Evolutionary conservation across 83 land plant species (phyloP), one percentile per base, ranked within the genome.

Genomic region (Picea abies): DNA sequence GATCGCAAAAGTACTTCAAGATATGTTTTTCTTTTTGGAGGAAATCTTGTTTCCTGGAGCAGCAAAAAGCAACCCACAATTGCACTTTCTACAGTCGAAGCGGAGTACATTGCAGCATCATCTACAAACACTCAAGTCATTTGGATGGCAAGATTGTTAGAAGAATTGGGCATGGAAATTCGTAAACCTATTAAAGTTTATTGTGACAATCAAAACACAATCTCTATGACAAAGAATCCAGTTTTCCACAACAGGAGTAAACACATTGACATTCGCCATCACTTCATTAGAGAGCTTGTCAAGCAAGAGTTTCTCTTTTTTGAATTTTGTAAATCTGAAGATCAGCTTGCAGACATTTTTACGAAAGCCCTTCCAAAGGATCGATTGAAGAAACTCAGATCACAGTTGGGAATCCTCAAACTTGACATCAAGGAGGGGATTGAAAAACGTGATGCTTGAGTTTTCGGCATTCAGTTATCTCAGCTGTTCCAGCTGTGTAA

Each of bases 11-110:
- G 25, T 12, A 78, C 63, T 17, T 78, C 79, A 20, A 12, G 61
- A n/a, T 78, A 60, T 78, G 23, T n/a, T 52, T 56, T 56, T 25
- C 47, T 22, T 20, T 56, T 78, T 49, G 25, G 61, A 6, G 10
- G 12, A 49, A 52, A 29, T 44, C 5, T 58, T 44, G 26, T 78
- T 9, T 78, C 79, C 11, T 78, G 26, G 62, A 78, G 14, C 20
- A 52, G 11, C 60, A 78, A 56, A 25, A 78, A 78, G 26, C 60
- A 78, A 78, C 23, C 26, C 6, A 78, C 25, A 49, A 56, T 78
- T 52, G 62, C 35, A 9, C 61, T n/a, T 44, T 56, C 25, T 22
- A 78, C 14, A 8, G 5, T 25, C 20, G 6, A 78, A 19, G 79
- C 7, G 22, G 29, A 78, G 25, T 78, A 52, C 39, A 71, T 39